These are phyloP conservation scores for Hanseniaspora opuntiae DNA, from an alignment of 805 yeast genomes.

Conservation along the genomic window DNA sequence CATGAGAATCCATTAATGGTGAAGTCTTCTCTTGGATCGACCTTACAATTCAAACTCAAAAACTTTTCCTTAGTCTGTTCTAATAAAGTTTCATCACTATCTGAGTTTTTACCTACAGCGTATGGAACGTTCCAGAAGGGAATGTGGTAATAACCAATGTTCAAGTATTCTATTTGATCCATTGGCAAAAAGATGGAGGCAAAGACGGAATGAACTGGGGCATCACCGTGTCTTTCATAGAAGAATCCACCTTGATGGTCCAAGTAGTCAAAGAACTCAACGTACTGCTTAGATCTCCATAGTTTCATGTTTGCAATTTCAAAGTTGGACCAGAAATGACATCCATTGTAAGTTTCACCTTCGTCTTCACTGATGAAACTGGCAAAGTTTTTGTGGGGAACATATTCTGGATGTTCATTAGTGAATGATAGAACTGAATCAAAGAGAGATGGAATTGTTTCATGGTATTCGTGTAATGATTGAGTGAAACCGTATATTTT, in stretches of 20 bases:
- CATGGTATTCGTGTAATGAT: slow-evolving; percentile 46
- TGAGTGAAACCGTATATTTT: slow-evolving; percentile 55
- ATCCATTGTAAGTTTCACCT: slow-evolving; percentile 53
- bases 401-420: slow-evolving; percentile 29
- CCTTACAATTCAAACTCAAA: slow-evolving; percentile 42
- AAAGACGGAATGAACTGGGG: slow-evolving; percentile 76
- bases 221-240: slow-evolving; percentile 90
- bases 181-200: slow-evolving; percentile 46
- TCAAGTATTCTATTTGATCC: slow-evolving; percentile 53
- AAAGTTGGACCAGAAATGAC: slow-evolving; percentile 77
- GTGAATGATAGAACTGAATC: slow-evolving; percentile 36
- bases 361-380: slow-evolving; percentile 50
- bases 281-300: slow-evolving; percentile 46
- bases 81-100: neutral
- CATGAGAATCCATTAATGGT: slow-evolving; percentile 61
- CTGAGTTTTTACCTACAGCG: slow-evolving; percentile 1
- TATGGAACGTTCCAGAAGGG: slow-evolving; percentile 68
- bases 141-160: slow-evolving; percentile 60
- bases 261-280: slow-evolving; percentile 45
- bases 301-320: slow-evolving; percentile 63
- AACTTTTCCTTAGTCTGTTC: slow-evolving; percentile 36
- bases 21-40: slow-evolving; percentile 60
- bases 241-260: slow-evolving; percentile 66
- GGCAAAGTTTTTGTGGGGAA: slow-evolving; percentile 38
- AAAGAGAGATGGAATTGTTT: slow-evolving; percentile 56